Conservation (phyloP, 2,329 filamentous ascomycete species). For the Claviceps arundinis region DNA sequence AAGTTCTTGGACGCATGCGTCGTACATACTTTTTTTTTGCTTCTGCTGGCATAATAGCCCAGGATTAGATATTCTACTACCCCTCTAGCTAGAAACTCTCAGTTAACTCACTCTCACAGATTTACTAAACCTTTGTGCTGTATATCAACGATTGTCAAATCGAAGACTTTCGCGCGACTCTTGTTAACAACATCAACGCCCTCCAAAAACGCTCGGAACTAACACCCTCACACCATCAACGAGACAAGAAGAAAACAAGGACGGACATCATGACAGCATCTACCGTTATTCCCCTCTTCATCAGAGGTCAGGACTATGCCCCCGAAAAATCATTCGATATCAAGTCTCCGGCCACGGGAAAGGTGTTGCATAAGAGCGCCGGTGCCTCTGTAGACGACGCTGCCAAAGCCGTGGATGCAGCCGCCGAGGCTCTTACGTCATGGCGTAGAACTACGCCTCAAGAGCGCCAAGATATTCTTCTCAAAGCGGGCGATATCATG, state of each 20-base stretch:
- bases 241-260: not conserved
- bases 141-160: not conserved
- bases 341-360: slow-evolving; percentile 37
- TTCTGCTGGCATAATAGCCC: no score
- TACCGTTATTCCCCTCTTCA: slow-evolving; percentile 25
- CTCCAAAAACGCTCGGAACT: not conserved
- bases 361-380: slow-evolving; percentile 40
- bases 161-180: not conserved
- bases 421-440: slow-evolving; percentile 51
- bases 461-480: slow-evolving; percentile 54
- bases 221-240: not conserved
- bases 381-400: slow-evolving; percentile 45
- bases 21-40: no score
- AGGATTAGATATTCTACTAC: no score
- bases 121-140: not conserved
- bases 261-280: not conserved
- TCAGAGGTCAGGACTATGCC: slow-evolving; percentile 29
- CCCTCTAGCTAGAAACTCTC: no score
- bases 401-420: slow-evolving; percentile 35
- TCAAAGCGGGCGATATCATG: slow-evolving; percentile 54
- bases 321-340: slow-evolving; percentile 40
- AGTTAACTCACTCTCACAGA: not conserved
- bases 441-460: slow-evolving; percentile 53
- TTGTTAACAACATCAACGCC: not conserved
- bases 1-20: no score